phyloP scores from a whole-genome alignment of 768 basidiomycete species.

The Baorangia bicolor region DNA sequence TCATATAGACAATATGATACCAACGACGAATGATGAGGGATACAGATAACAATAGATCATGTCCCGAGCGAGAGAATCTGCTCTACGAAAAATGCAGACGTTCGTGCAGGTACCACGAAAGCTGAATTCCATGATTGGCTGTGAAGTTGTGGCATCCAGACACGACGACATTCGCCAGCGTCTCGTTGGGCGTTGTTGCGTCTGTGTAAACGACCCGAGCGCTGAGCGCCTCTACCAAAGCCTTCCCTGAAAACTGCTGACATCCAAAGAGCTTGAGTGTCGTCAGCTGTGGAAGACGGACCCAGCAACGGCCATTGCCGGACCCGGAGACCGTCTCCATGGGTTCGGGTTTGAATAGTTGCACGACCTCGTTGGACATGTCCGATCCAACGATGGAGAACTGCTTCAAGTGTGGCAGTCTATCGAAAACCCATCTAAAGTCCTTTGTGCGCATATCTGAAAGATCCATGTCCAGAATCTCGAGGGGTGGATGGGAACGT shows the following conservation, averaged over 20 bases:
- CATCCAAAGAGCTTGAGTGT: conserved; percentile 59
- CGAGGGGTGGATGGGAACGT: conserved; percentile 62
- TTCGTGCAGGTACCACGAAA: conserved; percentile 25
- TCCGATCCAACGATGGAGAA: conserved; percentile 80
- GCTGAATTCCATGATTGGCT: conserved; percentile 18
- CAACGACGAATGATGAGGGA: background rate
- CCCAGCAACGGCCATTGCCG: conserved; percentile 21
- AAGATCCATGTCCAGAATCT: conserved; percentile 73
- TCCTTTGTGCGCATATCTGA: conserved; percentile 85
- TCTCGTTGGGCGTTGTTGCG: conserved; percentile 26
- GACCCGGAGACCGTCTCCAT: conserved; percentile 5
- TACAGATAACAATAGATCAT: conserved; percentile 11
- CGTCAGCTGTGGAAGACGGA: conserved; percentile 56
- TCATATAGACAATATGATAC: background rate
- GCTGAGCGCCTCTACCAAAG: conserved; percentile 51
- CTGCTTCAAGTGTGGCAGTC: conserved; percentile 50
- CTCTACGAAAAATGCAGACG: conserved; percentile 29
- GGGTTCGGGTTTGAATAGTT: conserved; percentile 49
- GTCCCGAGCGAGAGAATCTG: background rate
- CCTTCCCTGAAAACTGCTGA: conserved; percentile 59
- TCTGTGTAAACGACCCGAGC: conserved; percentile 46
- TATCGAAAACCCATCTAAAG: conserved; percentile 65
- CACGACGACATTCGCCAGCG: conserved; percentile 25
- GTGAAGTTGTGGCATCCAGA: conserved; percentile 25
- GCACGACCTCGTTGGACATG: conserved; percentile 73